Conservation (phyloP, 179 eudicot species). For the Corrigiola litoralis region DNA sequence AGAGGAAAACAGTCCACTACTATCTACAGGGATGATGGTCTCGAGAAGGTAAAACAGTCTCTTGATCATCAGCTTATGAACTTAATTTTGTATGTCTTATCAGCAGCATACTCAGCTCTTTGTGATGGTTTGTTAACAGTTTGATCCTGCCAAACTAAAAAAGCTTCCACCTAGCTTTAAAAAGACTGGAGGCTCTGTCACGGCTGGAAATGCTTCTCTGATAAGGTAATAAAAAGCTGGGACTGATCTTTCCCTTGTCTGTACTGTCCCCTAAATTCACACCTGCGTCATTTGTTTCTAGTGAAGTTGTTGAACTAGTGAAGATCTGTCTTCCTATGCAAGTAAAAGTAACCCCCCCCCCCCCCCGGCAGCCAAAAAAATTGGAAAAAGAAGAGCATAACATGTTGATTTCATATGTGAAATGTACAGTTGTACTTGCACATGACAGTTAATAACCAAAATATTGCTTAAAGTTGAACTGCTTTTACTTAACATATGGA, state of each 20-base stretch:
- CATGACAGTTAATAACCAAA: too few relatives aligned
- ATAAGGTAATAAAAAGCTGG: constrained; percentile 49
- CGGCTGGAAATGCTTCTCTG: constrained; percentile 94
- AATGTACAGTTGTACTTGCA: too few relatives aligned
- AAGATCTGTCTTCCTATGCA: too few relatives aligned
- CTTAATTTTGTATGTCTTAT: neutral
- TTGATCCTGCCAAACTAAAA: constrained; percentile 78
- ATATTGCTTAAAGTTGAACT: too few relatives aligned
- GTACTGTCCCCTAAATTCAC: neutral
- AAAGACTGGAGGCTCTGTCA: constrained; percentile 77
- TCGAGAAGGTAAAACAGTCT: constrained; percentile 50
- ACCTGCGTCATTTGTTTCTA: too few relatives aligned
- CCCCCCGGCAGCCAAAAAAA: too few relatives aligned
- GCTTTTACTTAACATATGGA: too few relatives aligned
- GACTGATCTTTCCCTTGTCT: neutral
- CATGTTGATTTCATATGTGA: too few relatives aligned
- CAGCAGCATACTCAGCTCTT: neutral
- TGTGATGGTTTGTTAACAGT: constrained; percentile 34
- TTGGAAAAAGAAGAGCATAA: too few relatives aligned
- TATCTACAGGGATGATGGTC: constrained; percentile 86
- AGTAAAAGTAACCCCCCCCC: too few relatives aligned
- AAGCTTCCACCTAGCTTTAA: constrained; percentile 93
- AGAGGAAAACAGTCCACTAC: constrained; percentile 74
- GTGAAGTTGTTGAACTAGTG: too few relatives aligned
- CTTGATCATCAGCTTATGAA: constrained; percentile 1